A percentile compares a stretch with the other conserved stretches of the same genome.
These are phyloP conservation scores for Hypoxylon sp. DNA, from an alignment of 2,329 filamentous ascomycete species.

Conservation along the genomic window DNA sequence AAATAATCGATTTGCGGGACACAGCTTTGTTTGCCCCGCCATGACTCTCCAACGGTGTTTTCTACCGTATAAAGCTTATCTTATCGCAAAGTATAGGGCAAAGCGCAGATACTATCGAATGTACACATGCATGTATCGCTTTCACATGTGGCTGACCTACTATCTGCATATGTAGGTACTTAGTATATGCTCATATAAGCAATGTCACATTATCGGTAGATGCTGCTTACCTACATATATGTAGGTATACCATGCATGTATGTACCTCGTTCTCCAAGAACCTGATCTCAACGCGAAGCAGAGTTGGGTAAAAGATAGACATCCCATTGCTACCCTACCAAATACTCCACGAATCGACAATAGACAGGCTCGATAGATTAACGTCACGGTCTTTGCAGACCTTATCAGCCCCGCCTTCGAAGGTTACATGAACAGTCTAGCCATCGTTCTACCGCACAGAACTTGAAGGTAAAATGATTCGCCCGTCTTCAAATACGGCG, in stretches of 20 bases:
- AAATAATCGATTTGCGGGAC: slow-evolving; percentile 10
- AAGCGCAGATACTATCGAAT: slow-evolving; percentile 1
- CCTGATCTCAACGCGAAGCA: slow-evolving; percentile 12
- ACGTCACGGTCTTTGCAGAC: slow-evolving; percentile 6
- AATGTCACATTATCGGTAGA: background rate
- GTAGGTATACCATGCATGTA: background rate
- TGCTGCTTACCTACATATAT: no score
- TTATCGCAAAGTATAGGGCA: slow-evolving; percentile 30
- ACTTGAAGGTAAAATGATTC: slow-evolving; percentile 34
- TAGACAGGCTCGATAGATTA: slow-evolving; percentile 13
- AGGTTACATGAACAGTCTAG: slow-evolving; percentile 35
- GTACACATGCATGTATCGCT: background rate
- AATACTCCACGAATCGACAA: slow-evolving; percentile 10
- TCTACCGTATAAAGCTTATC: slow-evolving; percentile 30
- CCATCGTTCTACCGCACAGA: slow-evolving; percentile 15
- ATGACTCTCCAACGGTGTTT: slow-evolving; percentile 5
- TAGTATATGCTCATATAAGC: no score
- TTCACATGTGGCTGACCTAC: slow-evolving; percentile 9
- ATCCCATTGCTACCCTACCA: slow-evolving; percentile 34
- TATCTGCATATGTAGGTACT: no score
- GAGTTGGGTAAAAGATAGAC: slow-evolving; percentile 24
- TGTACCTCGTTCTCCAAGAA: background rate
- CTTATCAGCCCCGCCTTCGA: slow-evolving; percentile 43
- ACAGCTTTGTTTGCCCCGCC: slow-evolving; percentile 8
- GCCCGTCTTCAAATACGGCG: slow-evolving; percentile 20